These are phyloP conservation scores for Alectoria sarmentosa DNA, from an alignment of 495 filamentous ascomycete species.

Conservation along the genomic window DNA sequence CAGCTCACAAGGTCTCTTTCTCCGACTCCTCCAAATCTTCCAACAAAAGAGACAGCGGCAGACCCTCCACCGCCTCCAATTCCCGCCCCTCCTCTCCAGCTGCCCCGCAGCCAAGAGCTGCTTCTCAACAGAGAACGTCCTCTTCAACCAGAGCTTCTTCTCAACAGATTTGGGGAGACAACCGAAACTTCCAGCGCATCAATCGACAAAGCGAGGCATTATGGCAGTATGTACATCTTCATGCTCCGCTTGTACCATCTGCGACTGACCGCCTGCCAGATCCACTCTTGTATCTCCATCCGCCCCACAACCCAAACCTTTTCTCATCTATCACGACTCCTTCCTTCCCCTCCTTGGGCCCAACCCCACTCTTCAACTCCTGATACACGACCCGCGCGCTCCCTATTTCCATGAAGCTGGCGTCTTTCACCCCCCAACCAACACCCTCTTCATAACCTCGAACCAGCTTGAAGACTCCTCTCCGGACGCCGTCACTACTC, in stretches of 20 bases:
- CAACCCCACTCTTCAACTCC: conserved; percentile 30
- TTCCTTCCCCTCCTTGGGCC: conserved; percentile 32
- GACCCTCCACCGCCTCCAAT: conserved; percentile 25
- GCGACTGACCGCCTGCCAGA: conserved; percentile 7
- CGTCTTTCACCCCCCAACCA: conserved; percentile 42
- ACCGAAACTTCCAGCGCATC: conserved; percentile 24
- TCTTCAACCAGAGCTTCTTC: conserved; percentile 17
- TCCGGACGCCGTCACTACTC: conserved; percentile 32
- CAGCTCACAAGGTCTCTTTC: conserved; percentile 28
- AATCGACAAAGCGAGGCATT: conserved; percentile 26
- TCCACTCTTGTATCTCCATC: conserved; percentile 21
- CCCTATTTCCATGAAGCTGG: conserved; percentile 56
- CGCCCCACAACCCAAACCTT: conserved; percentile 26
- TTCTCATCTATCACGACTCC: conserved; percentile 31
- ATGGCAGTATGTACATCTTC: conserved; percentile 22
- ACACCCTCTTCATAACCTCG: conserved; percentile 53
- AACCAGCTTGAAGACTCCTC: conserved; percentile 31
- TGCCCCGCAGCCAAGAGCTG: conserved; percentile 11
- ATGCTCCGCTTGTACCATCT: background rate
- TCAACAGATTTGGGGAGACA: conserved; percentile 20
- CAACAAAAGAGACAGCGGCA: conserved; percentile 23
- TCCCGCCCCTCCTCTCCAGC: conserved; percentile 22
- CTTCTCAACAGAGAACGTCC: conserved; percentile 17
- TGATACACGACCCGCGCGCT: conserved; percentile 32
- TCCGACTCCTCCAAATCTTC: conserved; percentile 27